phyloP scores from a whole-genome alignment of 148 eudicot species.

The Diospyros kaki region DNA sequence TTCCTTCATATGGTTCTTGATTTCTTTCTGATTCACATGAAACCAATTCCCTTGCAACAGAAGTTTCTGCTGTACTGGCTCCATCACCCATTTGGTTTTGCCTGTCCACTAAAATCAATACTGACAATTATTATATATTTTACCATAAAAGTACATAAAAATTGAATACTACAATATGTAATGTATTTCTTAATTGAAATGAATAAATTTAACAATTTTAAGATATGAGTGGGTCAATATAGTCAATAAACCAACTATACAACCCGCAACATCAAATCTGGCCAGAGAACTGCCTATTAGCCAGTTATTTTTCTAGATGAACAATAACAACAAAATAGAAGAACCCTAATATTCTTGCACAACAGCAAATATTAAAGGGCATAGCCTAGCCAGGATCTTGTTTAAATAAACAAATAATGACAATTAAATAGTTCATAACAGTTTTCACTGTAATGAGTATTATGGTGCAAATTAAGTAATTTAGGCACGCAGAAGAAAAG shows the following conservation, averaged over 20 bases:
- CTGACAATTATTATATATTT: background rate
- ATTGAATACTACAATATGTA: too few relatives aligned
- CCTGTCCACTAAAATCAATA: slow-evolving; percentile 24
- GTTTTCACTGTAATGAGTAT: background rate
- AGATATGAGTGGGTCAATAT: background rate
- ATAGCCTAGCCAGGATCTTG: background rate
- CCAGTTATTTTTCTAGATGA: background rate
- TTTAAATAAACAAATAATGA: background rate
- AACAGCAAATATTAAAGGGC: background rate
- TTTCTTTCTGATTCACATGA: slow-evolving; percentile 19
- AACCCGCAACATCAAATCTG: background rate
- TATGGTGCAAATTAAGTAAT: background rate
- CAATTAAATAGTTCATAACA: background rate
- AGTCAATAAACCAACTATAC: background rate
- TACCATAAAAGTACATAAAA: background rate
- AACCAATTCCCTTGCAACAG: slow-evolving; percentile 17
- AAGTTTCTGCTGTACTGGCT: slow-evolving; percentile 16
- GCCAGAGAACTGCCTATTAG: background rate
- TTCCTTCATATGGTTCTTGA: slow-evolving; percentile 33
- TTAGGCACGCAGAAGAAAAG: background rate
- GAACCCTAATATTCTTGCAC: background rate
- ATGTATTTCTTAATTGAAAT: background rate
- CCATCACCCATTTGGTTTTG: slow-evolving; percentile 21
- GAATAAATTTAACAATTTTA: background rate
- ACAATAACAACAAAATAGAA: background rate